Conservation (phyloP, 2,329 filamentous ascomycete species). For the Dryadomyces quercus-mongolicae region DNA sequence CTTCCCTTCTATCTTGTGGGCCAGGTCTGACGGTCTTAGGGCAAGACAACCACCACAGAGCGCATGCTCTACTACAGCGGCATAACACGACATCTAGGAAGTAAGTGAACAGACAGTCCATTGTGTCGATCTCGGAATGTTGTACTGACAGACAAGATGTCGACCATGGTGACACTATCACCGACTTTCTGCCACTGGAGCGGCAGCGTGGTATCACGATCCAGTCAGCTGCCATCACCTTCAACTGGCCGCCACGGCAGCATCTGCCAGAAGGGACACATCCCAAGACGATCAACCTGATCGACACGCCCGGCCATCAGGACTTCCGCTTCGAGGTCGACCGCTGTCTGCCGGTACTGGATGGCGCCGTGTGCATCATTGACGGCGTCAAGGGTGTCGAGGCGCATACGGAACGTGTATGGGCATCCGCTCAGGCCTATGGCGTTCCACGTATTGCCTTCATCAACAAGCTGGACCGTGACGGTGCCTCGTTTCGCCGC, state of each 20-base stretch:
- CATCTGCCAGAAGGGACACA: constrained; percentile 25
- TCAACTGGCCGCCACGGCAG: constrained; percentile 62
- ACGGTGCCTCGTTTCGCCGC: constrained; percentile 69
- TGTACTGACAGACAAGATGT: constrained; percentile 46
- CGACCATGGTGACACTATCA: constrained; percentile 92
- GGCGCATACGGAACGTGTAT: constrained; percentile 93
- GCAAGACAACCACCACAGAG: constrained; percentile 97
- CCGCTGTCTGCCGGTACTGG: constrained; percentile 51
- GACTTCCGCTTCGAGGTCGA: constrained; percentile 97
- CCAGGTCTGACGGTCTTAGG: constrained; percentile 27
- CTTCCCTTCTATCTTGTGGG: neutral
- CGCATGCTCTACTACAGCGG: constrained; percentile 98
- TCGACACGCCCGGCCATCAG: constrained; percentile 92
- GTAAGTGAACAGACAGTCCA: constrained; percentile 22
- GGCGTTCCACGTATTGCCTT: constrained; percentile 72
- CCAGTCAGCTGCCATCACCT: constrained; percentile 91
- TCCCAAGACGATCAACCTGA: constrained; percentile 70
- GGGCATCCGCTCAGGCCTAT: constrained; percentile 79
- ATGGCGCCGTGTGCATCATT: constrained; percentile 23
- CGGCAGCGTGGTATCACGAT: constrained; percentile 91
- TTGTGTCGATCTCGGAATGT: neutral
- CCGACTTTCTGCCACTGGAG: constrained; percentile 90
- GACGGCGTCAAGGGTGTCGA: constrained; percentile 50
- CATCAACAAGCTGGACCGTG: constrained; percentile 76
- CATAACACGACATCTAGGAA: constrained; percentile 72